Evolutionary conservation across 1,284 basidiomycete species (phyloP).

Genomic region (Moesziomyces sp.): DNA sequence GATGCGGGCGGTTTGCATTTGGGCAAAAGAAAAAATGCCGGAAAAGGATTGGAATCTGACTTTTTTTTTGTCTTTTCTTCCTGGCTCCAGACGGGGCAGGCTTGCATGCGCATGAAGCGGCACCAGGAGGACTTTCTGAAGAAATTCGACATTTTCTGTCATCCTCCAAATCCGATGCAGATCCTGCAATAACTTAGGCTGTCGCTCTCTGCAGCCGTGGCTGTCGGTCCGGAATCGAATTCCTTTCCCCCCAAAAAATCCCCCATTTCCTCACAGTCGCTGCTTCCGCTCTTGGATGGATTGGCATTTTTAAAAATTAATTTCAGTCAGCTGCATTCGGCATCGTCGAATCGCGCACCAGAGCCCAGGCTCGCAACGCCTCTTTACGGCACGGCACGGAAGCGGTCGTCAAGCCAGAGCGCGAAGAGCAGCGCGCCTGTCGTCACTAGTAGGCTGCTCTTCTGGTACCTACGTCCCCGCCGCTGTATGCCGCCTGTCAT

Average conservation of each 20-base stretch:
- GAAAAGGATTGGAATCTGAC: no score
- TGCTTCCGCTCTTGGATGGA: not conserved
- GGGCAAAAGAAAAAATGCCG: no score
- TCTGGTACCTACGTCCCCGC: not conserved
- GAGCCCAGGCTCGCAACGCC: not conserved
- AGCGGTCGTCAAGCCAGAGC: no score
- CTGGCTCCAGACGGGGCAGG: no score
- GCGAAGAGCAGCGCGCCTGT: not conserved
- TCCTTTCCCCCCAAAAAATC: not conserved
- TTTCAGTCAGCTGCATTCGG: not conserved
- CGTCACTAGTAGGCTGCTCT: not conserved
- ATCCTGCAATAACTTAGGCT: not conserved
- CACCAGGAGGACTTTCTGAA: not conserved
- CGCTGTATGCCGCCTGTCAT: slow-evolving; percentile 14
- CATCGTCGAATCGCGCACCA: not conserved
- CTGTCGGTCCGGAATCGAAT: not conserved
- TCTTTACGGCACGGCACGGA: not conserved
- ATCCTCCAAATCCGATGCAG: slow-evolving; percentile 5
- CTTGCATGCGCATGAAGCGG: no score
- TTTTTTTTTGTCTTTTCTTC: no score
- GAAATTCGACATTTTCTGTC: not conserved
- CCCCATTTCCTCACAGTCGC: not conserved
- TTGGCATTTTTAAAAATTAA: no score
- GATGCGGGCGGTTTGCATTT: no score
- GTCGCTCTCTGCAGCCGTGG: not conserved